phyloP scores from a whole-genome alignment of 2,329 filamentous ascomycete species.

The Colletotrichum nymphaeae region DNA sequence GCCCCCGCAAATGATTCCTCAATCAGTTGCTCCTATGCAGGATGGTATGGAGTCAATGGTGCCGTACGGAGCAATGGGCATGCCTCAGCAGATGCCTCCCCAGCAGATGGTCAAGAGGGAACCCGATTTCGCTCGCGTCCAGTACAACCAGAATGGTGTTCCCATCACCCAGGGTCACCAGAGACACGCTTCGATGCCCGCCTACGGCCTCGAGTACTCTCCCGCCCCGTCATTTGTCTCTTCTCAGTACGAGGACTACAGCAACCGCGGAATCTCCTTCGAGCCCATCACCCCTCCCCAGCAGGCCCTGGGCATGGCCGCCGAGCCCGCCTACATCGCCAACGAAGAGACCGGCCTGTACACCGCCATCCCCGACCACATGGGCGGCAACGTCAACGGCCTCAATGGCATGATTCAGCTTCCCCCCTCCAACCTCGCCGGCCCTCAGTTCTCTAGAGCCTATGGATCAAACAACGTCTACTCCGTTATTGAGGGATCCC shows the following conservation, averaged over 20 bases:
- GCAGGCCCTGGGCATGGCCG: slow-evolving; percentile 81
- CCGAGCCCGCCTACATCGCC: slow-evolving; percentile 95
- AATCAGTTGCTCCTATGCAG: slow-evolving; percentile 66
- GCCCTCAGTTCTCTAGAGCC: slow-evolving; percentile 81
- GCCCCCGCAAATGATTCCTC: slow-evolving; percentile 82
- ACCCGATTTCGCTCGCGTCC: slow-evolving; percentile 82
- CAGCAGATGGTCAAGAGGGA: slow-evolving; percentile 87
- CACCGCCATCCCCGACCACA: slow-evolving; percentile 91
- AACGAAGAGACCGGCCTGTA: slow-evolving; percentile 98
- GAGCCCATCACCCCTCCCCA: slow-evolving; percentile 97
- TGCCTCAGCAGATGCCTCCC: slow-evolving; percentile 35
- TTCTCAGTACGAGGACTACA: slow-evolving; percentile 99
- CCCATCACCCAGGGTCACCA: slow-evolving; percentile 87
- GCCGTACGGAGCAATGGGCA: slow-evolving; percentile 73
- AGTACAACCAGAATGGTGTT: slow-evolving; percentile 93
- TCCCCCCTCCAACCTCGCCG: slow-evolving; percentile 85
- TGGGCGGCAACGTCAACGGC: slow-evolving; percentile 76
- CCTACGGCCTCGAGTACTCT: slow-evolving; percentile 94
- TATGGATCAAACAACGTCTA: slow-evolving; percentile 85
- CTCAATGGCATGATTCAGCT: slow-evolving; percentile 93
- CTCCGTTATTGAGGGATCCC: slow-evolving; percentile 96
- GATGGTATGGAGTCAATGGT: slow-evolving; percentile 80
- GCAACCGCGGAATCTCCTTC: slow-evolving; percentile 93
- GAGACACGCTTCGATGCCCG: slow-evolving; percentile 97
- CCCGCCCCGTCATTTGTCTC: slow-evolving; percentile 97